A percentile compares a stretch with the other conserved stretches of the same genome.
These are phyloP conservation scores for sorghum (Sorghum bicolor) DNA, from an alignment of 176 grass and related monocot species.

Conservation along the genomic window DNA sequence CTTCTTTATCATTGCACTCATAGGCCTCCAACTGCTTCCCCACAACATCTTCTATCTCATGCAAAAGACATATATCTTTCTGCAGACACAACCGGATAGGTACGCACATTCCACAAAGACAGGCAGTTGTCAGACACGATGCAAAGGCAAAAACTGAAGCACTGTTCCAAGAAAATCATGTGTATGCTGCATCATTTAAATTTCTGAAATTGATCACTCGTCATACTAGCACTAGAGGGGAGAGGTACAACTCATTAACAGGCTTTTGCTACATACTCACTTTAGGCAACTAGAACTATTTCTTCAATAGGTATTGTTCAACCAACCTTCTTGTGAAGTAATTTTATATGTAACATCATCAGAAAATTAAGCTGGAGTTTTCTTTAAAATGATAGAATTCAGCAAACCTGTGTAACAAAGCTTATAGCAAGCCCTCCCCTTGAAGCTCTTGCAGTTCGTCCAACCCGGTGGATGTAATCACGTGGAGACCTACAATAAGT, in stretches of 20 bases:
- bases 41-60: constrained; percentile 80
- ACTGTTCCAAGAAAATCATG: not conserved
- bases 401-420: constrained; percentile 77
- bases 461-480: constrained; percentile 92
- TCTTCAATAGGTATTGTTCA: not conserved
- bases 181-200: not conserved
- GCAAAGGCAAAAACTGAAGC: not conserved
- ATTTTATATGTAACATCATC: not conserved
- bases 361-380: not conserved
- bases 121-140: not conserved
- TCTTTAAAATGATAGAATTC: constrained; percentile 5
- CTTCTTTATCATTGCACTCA: constrained; percentile 48
- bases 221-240: not conserved
- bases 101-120: not conserved
- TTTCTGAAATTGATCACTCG: not conserved
- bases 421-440: constrained; percentile 81
- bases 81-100: constrained; percentile 32
- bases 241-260: not conserved
- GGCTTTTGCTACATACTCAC: not conserved
- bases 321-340: not conserved
- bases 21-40: constrained; percentile 56
- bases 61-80: constrained; percentile 84
- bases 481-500: constrained; percentile 53
- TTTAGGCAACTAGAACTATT: not conserved
- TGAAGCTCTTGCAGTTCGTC: constrained; percentile 88